Evolutionary conservation across 805 yeast genomes (phyloP), one percentile per base, ranked within the genome.

Genomic region (Candida tibetensis): DNA sequence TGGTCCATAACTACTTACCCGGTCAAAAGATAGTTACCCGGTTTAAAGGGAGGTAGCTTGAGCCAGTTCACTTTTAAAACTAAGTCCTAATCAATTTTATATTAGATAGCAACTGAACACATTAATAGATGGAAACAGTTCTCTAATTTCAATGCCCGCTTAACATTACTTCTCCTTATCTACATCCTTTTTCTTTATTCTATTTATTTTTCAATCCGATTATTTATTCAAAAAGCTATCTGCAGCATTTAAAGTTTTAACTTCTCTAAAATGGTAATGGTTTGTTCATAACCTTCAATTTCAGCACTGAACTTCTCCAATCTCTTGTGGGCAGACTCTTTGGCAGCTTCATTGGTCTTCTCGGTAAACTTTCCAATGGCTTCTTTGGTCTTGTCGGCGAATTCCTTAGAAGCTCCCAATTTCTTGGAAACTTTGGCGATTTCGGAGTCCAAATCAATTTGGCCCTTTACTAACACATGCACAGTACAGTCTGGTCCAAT

Each of bases 381-480:
- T 67, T 88, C 91, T 48, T 81, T 79, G 44, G 86, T 73, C 55
- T 77, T 74, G 46, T 72, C 74, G 55, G 77, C 75, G 46, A 77
- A 66, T 52, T 77, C 81, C 49, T 68, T 62, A 30, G 82, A 77
- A 62, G 82, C 84, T 43, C 63, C 74, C 53, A 90, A 73, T 71
- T 85, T 91, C 75, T 79, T 79, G 54, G 71, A 63, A 27, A 89
- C 93, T 75, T 91, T 93, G 51, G 71, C 58, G 53, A 93, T 85
- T 69, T 93, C 98, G 39, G 84, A 84, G 54, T 89, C 97, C 51
- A 90, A 77, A 62, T 91, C 97, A 50, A 93, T 81, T 59, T 85
- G 90, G 38, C 98, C 99, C 74, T 88, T 90, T 41, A 91, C 96
- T 60, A 93, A 74, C 21, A 91, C 78, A 55, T 88, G 96, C 15